These are phyloP conservation scores for Rhodotorula diobovata DNA, from an alignment of 768 basidiomycete genomes.

Conservation along the genomic window DNA sequence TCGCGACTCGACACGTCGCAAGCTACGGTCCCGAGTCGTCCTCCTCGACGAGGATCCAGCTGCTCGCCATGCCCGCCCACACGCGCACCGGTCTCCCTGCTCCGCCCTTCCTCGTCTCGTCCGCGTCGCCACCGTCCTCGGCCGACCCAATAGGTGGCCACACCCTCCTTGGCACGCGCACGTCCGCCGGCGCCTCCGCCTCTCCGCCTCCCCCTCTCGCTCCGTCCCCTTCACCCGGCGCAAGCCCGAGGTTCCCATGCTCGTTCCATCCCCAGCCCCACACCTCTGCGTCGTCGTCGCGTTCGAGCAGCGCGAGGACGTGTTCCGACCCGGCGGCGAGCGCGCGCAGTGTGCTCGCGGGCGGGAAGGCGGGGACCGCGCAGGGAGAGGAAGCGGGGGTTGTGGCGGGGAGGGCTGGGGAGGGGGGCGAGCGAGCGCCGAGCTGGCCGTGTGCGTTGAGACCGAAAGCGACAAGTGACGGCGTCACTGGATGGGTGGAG, in stretches of 20 bases:
- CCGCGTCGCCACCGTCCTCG: too few relatives aligned
- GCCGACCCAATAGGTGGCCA: too few relatives aligned
- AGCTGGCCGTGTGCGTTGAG: slow-evolving; percentile 72
- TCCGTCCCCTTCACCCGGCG: not conserved
- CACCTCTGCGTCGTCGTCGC: slow-evolving; percentile 48
- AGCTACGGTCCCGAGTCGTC: not conserved
- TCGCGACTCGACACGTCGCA: too few relatives aligned
- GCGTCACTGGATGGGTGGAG: not conserved
- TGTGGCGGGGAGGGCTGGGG: too few relatives aligned
- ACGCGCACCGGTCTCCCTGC: slow-evolving; percentile 35
- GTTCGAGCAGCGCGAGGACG: slow-evolving; percentile 52
- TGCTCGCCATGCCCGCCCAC: slow-evolving; percentile 58
- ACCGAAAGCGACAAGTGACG: slow-evolving; percentile 63
- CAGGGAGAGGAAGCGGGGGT: not conserved
- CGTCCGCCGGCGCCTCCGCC: slow-evolving; percentile 50
- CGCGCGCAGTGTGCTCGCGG: slow-evolving; percentile 6
- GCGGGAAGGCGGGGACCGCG: not conserved
- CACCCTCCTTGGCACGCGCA: slow-evolving; percentile 54
- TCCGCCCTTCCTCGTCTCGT: not conserved
- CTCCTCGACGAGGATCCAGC: slow-evolving; percentile 50
- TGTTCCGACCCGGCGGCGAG: slow-evolving; percentile 83
- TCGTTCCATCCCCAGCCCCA: slow-evolving; percentile 99
- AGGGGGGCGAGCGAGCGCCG: not conserved
- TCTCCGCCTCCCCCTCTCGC: too few relatives aligned
- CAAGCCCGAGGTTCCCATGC: slow-evolving; percentile 80